Percentiles rank a stretch among this genome's conserved stretches.
Conservation (phyloP, 2,329 filamentous ascomycete species). For the Thielaviopsis cerberus region DNA sequence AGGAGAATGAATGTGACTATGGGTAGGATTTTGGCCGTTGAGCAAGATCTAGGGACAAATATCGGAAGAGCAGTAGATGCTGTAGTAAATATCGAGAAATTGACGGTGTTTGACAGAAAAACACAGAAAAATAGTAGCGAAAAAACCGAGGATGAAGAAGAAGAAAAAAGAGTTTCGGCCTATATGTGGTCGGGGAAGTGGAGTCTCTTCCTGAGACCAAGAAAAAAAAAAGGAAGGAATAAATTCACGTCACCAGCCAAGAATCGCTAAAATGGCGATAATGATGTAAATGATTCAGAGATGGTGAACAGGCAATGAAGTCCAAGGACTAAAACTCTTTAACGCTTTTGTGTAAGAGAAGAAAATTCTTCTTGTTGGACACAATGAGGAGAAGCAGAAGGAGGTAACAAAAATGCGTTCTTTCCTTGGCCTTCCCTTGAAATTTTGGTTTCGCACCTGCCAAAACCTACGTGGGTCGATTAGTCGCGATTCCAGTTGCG, state of each 20-base stretch:
- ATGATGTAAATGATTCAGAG: background rate
- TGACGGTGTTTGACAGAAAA: background rate
- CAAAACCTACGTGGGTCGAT: background rate
- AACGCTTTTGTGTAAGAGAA: too few species aligned
- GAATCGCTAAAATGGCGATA: background rate
- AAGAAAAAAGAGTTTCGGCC: background rate
- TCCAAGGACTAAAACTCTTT: too few species aligned
- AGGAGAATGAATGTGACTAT: constrained; percentile 4
- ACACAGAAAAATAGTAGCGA: background rate
- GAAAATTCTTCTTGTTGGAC: background rate
- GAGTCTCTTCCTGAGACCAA: too few species aligned
- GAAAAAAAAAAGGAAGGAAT: background rate
- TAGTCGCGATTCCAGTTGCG: too few species aligned
- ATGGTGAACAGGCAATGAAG: too few species aligned
- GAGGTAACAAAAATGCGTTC: background rate
- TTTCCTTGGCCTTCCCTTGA: background rate
- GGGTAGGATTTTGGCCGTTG: background rate
- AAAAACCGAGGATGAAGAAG: background rate
- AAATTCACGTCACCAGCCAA: background rate
- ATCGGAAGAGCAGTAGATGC: background rate
- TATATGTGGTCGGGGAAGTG: background rate
- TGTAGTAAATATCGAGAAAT: background rate
- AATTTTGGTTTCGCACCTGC: background rate
- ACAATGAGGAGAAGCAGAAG: background rate
- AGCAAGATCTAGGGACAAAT: background rate